Percentiles rank a stretch among this genome's conserved stretches.
Conservation (phyloP, 1,284 basidiomycete species). For the Coniferiporia sulphurascens region DNA sequence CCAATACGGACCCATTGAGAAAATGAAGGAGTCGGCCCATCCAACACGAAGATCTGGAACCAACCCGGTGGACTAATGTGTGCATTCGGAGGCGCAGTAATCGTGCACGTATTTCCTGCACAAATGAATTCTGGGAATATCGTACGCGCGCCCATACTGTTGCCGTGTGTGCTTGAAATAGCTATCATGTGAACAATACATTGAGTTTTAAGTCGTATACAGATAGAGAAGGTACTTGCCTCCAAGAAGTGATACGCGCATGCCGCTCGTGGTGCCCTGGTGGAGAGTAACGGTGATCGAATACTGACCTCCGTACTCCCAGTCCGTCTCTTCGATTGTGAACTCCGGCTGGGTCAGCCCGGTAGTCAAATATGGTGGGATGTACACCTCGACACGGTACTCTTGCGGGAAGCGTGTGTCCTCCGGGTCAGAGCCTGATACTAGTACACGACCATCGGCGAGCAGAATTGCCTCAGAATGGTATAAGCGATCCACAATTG, state of each 20-base stretch:
- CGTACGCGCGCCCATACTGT: slow-evolving; percentile 64
- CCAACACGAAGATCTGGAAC: slow-evolving; percentile 66
- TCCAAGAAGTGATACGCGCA: slow-evolving; percentile 60
- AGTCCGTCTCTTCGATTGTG: slow-evolving; percentile 53
- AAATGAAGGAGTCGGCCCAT: slow-evolving; percentile 69
- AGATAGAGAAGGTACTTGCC: slow-evolving; percentile 5
- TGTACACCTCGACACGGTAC: slow-evolving; percentile 70
- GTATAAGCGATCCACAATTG: slow-evolving; percentile 76
- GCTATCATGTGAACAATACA: slow-evolving; percentile 35
- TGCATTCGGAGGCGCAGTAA: slow-evolving; percentile 66
- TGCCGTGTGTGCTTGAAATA: slow-evolving; percentile 74
- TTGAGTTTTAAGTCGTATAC: neutral
- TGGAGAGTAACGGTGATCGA: slow-evolving; percentile 49
- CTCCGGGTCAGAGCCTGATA: slow-evolving; percentile 69
- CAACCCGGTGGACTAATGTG: slow-evolving; percentile 70
- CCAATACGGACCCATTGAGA: slow-evolving; percentile 71
- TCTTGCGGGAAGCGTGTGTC: slow-evolving; percentile 54
- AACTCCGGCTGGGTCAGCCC: slow-evolving; percentile 56
- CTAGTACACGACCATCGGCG: slow-evolving; percentile 62
- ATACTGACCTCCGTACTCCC: slow-evolving; percentile 49
- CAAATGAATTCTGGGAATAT: slow-evolving; percentile 67
- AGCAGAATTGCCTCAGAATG: slow-evolving; percentile 72
- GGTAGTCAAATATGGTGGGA: slow-evolving; percentile 65
- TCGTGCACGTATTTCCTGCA: slow-evolving; percentile 53
- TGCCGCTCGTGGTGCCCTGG: slow-evolving; percentile 50